Conservation (phyloP, 2,329 filamentous ascomycete genomes). For the Neonectria faginata region DNA sequence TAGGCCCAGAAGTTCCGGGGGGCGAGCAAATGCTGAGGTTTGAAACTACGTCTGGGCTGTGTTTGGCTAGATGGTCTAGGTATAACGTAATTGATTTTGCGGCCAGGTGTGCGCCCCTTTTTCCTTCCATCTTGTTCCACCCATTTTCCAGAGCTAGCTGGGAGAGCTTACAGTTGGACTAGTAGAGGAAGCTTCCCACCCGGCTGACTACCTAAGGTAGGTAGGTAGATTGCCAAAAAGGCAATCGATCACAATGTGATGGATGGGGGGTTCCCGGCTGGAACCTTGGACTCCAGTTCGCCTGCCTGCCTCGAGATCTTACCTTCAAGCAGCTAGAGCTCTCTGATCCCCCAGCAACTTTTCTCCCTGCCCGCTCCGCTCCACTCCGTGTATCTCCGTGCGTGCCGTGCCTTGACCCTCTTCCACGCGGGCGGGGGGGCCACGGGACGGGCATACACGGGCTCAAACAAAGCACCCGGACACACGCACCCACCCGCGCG, state of each 20-base stretch:
- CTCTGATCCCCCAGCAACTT: not conserved
- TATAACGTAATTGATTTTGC: conserved; percentile 20
- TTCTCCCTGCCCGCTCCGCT: conserved; percentile 7
- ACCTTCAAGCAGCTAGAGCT: too few relatives aligned
- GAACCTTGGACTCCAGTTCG: conserved; percentile 8
- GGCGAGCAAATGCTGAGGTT: too few relatives aligned
- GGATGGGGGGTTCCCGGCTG: not conserved
- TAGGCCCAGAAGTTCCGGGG: not conserved
- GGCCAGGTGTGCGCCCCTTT: conserved; percentile 8
- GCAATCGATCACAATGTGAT: conserved; percentile 17
- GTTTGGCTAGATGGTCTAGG: not conserved
- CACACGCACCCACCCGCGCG: not conserved
- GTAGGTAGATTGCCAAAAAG: conserved; percentile 1
- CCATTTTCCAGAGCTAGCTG: conserved; percentile 10
- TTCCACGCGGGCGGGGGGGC: not conserved
- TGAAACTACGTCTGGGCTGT: conserved; percentile 5
- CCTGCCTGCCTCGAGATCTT: too few relatives aligned
- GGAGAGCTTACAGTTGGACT: not conserved
- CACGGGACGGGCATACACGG: not conserved
- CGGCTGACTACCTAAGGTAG: conserved; percentile 1
- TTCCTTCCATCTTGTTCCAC: conserved; percentile 20
- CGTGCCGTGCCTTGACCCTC: not conserved
- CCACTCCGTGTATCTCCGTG: conserved; percentile 10
- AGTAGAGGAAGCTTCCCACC: not conserved
- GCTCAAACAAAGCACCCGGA: not conserved